Evolutionary conservation across 306 rosid species (phyloP).

Genomic region (Cercis canadensis): DNA sequence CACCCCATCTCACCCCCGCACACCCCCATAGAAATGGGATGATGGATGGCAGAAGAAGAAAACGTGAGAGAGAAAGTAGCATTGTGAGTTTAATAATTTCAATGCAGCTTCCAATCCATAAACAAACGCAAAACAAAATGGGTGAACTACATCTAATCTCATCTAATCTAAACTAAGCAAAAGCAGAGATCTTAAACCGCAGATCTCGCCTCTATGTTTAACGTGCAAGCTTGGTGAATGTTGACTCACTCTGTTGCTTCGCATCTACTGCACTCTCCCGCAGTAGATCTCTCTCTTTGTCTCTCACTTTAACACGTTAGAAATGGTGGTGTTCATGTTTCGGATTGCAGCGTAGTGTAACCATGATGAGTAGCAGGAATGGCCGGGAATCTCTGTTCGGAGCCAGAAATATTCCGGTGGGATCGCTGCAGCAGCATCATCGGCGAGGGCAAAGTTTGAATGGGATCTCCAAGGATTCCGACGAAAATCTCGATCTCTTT

Average conservation of each 20-base stretch:
- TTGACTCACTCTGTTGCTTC: constrained; percentile 18
- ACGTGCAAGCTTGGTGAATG: constrained; percentile 38
- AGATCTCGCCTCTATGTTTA: constrained; percentile 12
- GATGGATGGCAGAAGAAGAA: neutral
- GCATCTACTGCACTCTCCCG: constrained; percentile 37
- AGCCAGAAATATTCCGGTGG: constrained; percentile 47
- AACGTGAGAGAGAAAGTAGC: neutral
- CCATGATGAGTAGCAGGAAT: constrained; percentile 56
- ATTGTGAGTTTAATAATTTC: too few species aligned
- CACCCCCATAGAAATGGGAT: neutral
- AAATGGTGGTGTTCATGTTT: neutral
- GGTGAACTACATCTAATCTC: neutral
- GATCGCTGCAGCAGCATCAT: constrained; percentile 51
- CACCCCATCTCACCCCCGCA: neutral
- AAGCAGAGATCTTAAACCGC: constrained; percentile 2
- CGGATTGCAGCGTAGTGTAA: neutral
- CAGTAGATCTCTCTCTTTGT: neutral
- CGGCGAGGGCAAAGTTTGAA: constrained; percentile 68
- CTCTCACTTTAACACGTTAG: too few species aligned
- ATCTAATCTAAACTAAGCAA: neutral
- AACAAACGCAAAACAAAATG: too few species aligned
- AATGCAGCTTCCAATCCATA: neutral
- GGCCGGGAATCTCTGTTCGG: constrained; percentile 65
- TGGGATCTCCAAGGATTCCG: constrained; percentile 46
- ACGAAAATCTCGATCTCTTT: constrained; percentile 90